Conservation (phyloP, 306 rosid genomes). For the Vicia sativa region DNA sequence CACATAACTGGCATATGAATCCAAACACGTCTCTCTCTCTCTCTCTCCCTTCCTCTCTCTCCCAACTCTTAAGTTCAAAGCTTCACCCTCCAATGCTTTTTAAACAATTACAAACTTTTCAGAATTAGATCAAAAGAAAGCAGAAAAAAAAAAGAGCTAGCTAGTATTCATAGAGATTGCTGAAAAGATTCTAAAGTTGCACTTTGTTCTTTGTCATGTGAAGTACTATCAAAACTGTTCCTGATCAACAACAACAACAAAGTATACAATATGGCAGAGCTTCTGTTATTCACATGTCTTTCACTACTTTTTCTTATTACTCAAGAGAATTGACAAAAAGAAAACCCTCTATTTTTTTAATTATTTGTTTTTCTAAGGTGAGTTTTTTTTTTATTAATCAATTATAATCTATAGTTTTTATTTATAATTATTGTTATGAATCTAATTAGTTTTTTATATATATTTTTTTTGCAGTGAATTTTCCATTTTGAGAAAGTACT, state of each 20-base stretch:
- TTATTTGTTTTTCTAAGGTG: conserved; percentile 24
- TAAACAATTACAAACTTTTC: conserved; percentile 46
- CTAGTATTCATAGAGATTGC: conserved; percentile 14
- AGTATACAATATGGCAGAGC: conserved; percentile 38
- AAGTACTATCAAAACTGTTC: conserved; percentile 6
- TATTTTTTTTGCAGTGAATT: conserved; percentile 22
- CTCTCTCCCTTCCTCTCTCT: conserved; percentile 28
- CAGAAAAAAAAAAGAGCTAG: conserved; percentile 31
- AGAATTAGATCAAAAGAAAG: conserved; percentile 31
- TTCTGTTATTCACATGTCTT: conserved; percentile 54
- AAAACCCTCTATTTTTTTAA: conserved; percentile 1
- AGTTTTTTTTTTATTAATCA: conserved; percentile 29
- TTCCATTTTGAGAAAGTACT: conserved; percentile 11
- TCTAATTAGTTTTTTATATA: conserved; percentile 10
- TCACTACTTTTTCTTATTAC: conserved; percentile 37
- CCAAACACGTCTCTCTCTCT: conserved; percentile 41
- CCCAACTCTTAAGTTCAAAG: conserved; percentile 30
- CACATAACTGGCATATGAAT: conserved; percentile 36
- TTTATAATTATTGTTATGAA: neutral
- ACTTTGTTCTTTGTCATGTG: neutral
- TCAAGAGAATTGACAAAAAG: conserved; percentile 26
- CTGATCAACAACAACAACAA: neutral
- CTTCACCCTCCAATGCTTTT: conserved; percentile 34
- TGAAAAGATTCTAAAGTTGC: neutral
- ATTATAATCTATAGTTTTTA: neutral